Conservation (phyloP, 169 alveolate species). For the Eimeria maxima region DNA sequence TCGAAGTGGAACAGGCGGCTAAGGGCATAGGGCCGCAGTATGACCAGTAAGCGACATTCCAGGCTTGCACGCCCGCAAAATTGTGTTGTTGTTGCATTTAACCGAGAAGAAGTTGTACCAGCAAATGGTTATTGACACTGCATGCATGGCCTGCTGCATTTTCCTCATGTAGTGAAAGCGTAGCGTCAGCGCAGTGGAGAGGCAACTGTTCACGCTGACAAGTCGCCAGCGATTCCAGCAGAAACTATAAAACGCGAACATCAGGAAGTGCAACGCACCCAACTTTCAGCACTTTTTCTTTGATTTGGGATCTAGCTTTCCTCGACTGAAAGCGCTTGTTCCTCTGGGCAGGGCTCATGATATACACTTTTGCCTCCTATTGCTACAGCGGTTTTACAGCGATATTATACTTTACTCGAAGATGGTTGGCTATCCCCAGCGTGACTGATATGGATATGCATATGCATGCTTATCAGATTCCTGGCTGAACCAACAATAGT, state of each 20-base stretch:
- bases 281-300: not conserved
- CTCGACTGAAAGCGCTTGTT: not conserved
- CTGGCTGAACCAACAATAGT: not conserved
- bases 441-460: not conserved
- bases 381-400: not conserved
- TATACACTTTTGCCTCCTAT: not conserved
- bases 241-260: not conserved
- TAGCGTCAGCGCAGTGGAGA: not conserved
- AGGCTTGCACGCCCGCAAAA: not conserved
- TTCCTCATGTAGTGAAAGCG: not conserved
- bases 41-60: not conserved
- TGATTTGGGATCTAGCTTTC: not conserved
- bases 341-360: not conserved
- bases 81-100: not conserved
- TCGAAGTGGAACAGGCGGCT: constrained; percentile 31
- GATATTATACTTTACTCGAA: not conserved
- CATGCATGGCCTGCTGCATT: not conserved
- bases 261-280: not conserved
- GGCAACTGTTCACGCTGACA: constrained; percentile 2
- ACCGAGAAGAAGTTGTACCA: not conserved
- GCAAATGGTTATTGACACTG: not conserved
- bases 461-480: not conserved
- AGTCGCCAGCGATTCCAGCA: constrained; percentile 11
- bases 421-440: not conserved
- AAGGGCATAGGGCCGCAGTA: constrained; percentile 69